Evolutionary conservation across 2,329 filamentous ascomycete genomes (phyloP).

Genomic region (Colletotrichum destructivum): DNA sequence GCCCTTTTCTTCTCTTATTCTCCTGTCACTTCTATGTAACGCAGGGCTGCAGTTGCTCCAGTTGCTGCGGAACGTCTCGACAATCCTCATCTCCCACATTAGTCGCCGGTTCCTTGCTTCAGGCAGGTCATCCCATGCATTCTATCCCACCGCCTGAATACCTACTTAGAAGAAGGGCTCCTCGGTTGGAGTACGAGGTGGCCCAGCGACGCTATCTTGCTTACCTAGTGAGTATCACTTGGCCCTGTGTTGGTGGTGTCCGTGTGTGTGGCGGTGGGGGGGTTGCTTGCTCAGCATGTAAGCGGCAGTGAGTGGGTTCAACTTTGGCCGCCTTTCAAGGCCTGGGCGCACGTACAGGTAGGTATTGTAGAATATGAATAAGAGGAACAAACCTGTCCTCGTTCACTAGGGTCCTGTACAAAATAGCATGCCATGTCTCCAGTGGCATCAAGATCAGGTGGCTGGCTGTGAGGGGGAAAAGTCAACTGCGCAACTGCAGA

Average conservation of each 20-base stretch:
- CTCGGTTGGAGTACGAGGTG: neutral
- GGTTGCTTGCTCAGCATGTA: conserved; percentile 4
- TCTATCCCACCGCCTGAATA: conserved; percentile 10
- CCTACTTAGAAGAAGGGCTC: conserved; percentile 2
- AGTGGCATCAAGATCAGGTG: conserved; percentile 23
- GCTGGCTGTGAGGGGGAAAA: conserved; percentile 24
- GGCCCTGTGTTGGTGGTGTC: neutral
- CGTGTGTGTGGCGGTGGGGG: conserved; percentile 4
- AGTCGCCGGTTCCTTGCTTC: conserved; percentile 33
- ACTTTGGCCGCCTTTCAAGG: neutral
- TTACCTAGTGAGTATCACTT: no score
- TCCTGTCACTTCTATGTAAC: neutral
- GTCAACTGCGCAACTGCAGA: conserved; percentile 16
- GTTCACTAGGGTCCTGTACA: no score
- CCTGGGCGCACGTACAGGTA: neutral
- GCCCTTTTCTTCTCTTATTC: conserved; percentile 1
- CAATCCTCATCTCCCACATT: conserved; percentile 17
- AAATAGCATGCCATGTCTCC: conserved; percentile 1
- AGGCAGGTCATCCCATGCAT: conserved; percentile 10
- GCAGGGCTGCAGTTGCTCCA: conserved; percentile 30
- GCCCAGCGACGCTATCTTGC: neutral
- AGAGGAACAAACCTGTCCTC: neutral
- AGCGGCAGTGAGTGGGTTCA: neutral
- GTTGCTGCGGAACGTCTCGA: conserved; percentile 27
- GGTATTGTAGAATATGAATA: neutral